Percentiles rank a stretch among this genome's conserved stretches.
phyloP scores from a whole-genome alignment of 306 rosid species.

The Quercus suber region DNA sequence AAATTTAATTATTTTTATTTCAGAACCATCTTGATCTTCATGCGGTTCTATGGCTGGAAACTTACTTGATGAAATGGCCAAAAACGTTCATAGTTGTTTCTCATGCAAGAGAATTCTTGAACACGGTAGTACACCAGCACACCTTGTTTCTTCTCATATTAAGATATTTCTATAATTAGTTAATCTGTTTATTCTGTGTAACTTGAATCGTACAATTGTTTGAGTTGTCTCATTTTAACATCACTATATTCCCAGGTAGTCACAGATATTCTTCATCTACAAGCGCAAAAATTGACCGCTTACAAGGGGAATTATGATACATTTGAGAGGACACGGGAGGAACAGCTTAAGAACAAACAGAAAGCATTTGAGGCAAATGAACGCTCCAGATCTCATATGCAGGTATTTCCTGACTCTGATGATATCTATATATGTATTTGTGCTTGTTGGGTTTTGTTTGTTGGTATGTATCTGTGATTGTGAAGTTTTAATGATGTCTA shows the following conservation, averaged over 20 bases:
- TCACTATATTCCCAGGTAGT: conserved; percentile 61
- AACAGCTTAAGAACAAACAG: conserved; percentile 81
- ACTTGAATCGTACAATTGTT: background rate
- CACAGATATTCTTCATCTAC: conserved; percentile 88
- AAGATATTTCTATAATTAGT: background rate
- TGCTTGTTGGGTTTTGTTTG: background rate
- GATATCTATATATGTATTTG: background rate
- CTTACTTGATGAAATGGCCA: conserved; percentile 93
- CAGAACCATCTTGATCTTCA: conserved; percentile 99
- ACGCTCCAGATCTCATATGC: conserved; percentile 92
- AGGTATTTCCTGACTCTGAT: conserved; percentile 42
- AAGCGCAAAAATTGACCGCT: conserved; percentile 65
- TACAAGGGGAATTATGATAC: conserved; percentile 88
- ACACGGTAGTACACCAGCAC: conserved; percentile 58
- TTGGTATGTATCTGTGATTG: background rate
- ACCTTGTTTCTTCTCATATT: conserved; percentile 9
- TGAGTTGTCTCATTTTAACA: conserved; percentile 19
- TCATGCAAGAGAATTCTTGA: conserved; percentile 97
- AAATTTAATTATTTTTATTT: conserved; percentile 13
- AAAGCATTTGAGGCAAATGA: conserved; percentile 92
- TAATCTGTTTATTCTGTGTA: conserved; percentile 1
- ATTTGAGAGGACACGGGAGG: conserved; percentile 90
- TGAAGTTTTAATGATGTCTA: background rate
- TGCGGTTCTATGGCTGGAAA: conserved; percentile 96
- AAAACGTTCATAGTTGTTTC: conserved; percentile 95